These are phyloP conservation scores for Geotrichum bryndzae DNA, from an alignment of 1,139 yeast genomes.

Conservation along the genomic window DNA sequence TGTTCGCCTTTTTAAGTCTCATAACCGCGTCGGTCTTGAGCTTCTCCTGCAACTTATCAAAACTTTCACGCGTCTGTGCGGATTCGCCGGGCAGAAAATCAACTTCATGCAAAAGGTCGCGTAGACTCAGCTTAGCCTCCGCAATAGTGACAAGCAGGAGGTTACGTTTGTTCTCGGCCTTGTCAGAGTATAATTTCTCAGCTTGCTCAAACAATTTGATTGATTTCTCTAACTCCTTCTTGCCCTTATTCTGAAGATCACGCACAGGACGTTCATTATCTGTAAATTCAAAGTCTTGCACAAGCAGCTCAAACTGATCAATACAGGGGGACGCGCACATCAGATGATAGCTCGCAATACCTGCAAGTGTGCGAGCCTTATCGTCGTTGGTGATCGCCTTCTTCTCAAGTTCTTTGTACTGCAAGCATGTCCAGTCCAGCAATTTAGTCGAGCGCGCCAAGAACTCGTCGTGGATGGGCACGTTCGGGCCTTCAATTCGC, in stretches of 20 bases:
- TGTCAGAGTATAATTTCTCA: slow-evolving; percentile 45
- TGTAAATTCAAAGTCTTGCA: neutral
- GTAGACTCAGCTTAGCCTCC: slow-evolving; percentile 75
- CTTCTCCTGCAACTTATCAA: slow-evolving; percentile 42
- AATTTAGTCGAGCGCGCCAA: neutral
- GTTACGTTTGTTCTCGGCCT: slow-evolving; percentile 61
- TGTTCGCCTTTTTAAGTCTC: slow-evolving; percentile 32
- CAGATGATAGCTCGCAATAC: neutral
- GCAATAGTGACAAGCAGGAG: slow-evolving; percentile 76
- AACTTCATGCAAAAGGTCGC: slow-evolving; percentile 43
- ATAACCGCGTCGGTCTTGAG: slow-evolving; percentile 54
- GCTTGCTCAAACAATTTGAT: slow-evolving; percentile 52
- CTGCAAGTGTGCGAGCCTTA: neutral
- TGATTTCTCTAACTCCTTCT: slow-evolving; percentile 49
- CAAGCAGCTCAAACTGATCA: neutral
- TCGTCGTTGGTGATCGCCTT: slow-evolving; percentile 34
- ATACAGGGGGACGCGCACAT: neutral
- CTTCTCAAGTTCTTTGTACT: slow-evolving; percentile 38
- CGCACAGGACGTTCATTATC: slow-evolving; percentile 25
- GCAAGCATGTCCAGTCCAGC: neutral
- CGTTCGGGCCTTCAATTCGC: neutral
- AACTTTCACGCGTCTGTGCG: neutral
- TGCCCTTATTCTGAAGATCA: slow-evolving; percentile 48
- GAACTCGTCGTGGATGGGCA: neutral
- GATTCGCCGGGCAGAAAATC: neutral